Conservation (phyloP, 2,329 filamentous ascomycete species). For the Plenodomus lindquistii region DNA sequence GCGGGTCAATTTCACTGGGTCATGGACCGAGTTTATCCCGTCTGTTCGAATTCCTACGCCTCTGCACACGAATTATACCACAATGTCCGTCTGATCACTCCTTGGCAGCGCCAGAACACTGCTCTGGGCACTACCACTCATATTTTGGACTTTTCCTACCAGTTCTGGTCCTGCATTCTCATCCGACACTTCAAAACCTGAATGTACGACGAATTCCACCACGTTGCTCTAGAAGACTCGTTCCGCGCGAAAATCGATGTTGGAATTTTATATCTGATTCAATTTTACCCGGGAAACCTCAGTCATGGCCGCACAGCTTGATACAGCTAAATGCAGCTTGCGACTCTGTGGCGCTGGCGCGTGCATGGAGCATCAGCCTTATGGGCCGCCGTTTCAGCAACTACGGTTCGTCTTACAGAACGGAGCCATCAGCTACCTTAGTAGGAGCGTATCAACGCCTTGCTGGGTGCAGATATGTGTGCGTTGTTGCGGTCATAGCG, state of each 20-base stretch:
- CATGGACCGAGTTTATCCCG: slow-evolving; percentile 52
- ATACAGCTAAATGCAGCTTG: slow-evolving; percentile 58
- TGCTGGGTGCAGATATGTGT: slow-evolving; percentile 57
- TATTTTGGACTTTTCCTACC: slow-evolving; percentile 70
- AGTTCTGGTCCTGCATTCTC: slow-evolving; percentile 76
- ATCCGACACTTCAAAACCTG: slow-evolving; percentile 72
- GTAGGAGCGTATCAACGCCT: slow-evolving; percentile 59
- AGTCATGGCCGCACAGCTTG: slow-evolving; percentile 53
- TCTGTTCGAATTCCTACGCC: slow-evolving; percentile 49
- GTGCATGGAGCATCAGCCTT: slow-evolving; percentile 50
- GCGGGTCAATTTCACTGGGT: slow-evolving; percentile 52
- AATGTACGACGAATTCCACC: slow-evolving; percentile 77
- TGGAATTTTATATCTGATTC: slow-evolving; percentile 66
- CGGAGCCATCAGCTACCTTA: slow-evolving; percentile 58
- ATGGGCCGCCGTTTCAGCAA: slow-evolving; percentile 55
- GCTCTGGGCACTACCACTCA: slow-evolving; percentile 53
- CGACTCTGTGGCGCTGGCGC: slow-evolving; percentile 61
- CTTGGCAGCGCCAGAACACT: slow-evolving; percentile 53
- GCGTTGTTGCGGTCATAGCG: slow-evolving; percentile 47
- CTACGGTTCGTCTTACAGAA: slow-evolving; percentile 59
- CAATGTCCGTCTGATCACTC: slow-evolving; percentile 54
- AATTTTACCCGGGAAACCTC: slow-evolving; percentile 66
- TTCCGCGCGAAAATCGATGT: slow-evolving; percentile 52
- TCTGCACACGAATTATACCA: slow-evolving; percentile 54
- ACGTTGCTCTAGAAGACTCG: slow-evolving; percentile 67